Evolutionary conservation across 148 eudicot genomes (phyloP).

Genomic region (Amaranthus cruentus): DNA sequence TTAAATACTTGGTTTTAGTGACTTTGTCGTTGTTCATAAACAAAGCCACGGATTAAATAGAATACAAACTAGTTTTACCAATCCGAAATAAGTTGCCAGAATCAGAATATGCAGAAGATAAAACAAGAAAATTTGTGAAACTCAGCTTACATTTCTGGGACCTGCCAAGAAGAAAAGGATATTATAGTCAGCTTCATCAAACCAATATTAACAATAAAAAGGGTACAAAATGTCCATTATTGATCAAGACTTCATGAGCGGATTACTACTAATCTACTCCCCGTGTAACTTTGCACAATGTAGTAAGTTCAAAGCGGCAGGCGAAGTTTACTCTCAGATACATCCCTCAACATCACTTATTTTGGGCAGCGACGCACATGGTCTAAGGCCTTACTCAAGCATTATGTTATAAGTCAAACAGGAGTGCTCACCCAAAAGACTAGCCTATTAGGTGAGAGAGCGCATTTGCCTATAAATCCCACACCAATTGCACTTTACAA

Average conservation of each 20-base stretch:
- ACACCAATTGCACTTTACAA: too few relatives aligned
- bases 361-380: neutral
- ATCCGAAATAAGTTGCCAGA: neutral
- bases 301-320: neutral
- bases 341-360: neutral
- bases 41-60: neutral
- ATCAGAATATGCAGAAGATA: neutral
- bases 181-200: slow-evolving; percentile 3
- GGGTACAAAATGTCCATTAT: neutral
- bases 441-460: too few relatives aligned
- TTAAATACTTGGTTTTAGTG: neutral
- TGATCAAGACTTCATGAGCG: neutral
- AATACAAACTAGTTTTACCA: neutral
- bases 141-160: slow-evolving; percentile 6
- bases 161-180: neutral
- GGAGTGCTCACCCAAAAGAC: too few relatives aligned
- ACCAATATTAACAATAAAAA: neutral
- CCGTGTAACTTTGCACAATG: too few relatives aligned
- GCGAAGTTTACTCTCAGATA: neutral
- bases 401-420: too few relatives aligned
- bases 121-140: neutral
- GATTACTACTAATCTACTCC: neutral
- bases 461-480: too few relatives aligned
- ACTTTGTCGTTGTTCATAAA: slow-evolving; percentile 1
- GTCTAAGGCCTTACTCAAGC: neutral